Percentiles rank a stretch among this genome's conserved stretches.
phyloP scores from a whole-genome alignment of 768 basidiomycete genomes.

The Botryobasidium botryosum region DNA sequence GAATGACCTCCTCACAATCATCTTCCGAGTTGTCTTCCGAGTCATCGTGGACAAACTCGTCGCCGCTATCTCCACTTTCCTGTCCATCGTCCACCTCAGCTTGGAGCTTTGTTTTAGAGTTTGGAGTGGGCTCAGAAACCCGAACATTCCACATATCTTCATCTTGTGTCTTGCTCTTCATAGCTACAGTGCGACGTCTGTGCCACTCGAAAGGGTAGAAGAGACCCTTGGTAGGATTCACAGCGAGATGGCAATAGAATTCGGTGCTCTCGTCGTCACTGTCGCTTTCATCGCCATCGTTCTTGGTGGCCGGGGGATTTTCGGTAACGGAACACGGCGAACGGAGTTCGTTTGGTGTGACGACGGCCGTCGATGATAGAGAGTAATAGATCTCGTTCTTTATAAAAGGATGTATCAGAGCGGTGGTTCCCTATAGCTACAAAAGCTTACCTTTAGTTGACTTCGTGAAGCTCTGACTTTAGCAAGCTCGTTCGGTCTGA shows the following conservation, averaged over 20 bases:
- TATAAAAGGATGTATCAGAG: not conserved
- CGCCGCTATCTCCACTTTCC: no score
- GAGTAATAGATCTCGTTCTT: slow-evolving; percentile 69
- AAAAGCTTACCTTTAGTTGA: slow-evolving; percentile 34
- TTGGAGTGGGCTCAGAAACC: slow-evolving; percentile 6
- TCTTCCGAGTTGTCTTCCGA: slow-evolving; percentile 12
- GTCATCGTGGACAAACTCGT: no score
- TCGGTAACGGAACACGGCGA: slow-evolving; percentile 31
- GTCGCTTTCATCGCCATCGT: slow-evolving; percentile 14
- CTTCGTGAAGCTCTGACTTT: slow-evolving; percentile 41
- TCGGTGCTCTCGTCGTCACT: not conserved
- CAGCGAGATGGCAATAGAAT: slow-evolving; percentile 43
- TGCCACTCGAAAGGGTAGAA: slow-evolving; percentile 51
- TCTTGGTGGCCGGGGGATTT: slow-evolving; percentile 12
- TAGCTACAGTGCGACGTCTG: slow-evolving; percentile 29
- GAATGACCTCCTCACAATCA: slow-evolving; percentile 10
- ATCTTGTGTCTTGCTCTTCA: slow-evolving; percentile 5
- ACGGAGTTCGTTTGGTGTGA: slow-evolving; percentile 36
- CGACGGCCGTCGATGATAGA: slow-evolving; percentile 29
- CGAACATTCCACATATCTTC: slow-evolving; percentile 3
- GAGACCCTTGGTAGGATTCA: slow-evolving; percentile 39
- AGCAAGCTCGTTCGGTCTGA: slow-evolving; percentile 47
- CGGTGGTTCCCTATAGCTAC: not conserved
- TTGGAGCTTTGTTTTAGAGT: slow-evolving; percentile 6
- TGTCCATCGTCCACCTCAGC: no score